Conservation (phyloP, 2,329 filamentous ascomycete species). For the Trichoderma sp. region DNA sequence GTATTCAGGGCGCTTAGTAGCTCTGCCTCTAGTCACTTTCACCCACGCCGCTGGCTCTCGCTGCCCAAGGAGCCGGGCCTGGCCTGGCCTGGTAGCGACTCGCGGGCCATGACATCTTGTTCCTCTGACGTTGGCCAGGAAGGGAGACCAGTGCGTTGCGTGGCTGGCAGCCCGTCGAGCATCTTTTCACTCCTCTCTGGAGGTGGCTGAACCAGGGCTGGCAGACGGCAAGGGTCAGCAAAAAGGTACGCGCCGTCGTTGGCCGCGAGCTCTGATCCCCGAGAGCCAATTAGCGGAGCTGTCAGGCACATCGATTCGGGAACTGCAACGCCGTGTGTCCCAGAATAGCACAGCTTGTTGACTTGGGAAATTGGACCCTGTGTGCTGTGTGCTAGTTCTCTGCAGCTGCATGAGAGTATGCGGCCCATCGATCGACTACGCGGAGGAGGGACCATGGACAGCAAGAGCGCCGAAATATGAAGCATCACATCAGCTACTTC, state of each 20-base stretch:
- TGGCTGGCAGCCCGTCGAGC: not conserved
- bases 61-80: slow-evolving; percentile 13
- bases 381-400: not conserved
- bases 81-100: not conserved
- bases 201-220: slow-evolving; percentile 11
- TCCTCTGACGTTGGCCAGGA: not conserved
- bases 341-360: slow-evolving; percentile 4
- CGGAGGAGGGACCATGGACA: slow-evolving; percentile 1
- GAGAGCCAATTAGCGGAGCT: slow-evolving; percentile 15
- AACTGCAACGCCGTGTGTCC: slow-evolving; percentile 19
- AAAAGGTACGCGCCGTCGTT: slow-evolving; percentile 20
- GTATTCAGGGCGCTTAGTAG: slow-evolving; percentile 19
- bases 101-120: not conserved
- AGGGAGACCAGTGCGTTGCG: not conserved
- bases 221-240: not conserved
- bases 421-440: slow-evolving; percentile 1
- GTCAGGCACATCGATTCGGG: slow-evolving; percentile 7
- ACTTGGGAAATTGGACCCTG: not conserved
- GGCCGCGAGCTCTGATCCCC: not conserved
- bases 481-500: not conserved
- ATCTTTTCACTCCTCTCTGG: not conserved
- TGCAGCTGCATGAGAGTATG: not conserved
- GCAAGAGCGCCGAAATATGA: slow-evolving; percentile 2
- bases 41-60: not conserved
- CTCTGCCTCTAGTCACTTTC: not conserved